These are phyloP conservation scores for bread wheat (Triticum aestivum) DNA, from an alignment of 176 grass and related monocot species.

Conservation along the genomic window DNA sequence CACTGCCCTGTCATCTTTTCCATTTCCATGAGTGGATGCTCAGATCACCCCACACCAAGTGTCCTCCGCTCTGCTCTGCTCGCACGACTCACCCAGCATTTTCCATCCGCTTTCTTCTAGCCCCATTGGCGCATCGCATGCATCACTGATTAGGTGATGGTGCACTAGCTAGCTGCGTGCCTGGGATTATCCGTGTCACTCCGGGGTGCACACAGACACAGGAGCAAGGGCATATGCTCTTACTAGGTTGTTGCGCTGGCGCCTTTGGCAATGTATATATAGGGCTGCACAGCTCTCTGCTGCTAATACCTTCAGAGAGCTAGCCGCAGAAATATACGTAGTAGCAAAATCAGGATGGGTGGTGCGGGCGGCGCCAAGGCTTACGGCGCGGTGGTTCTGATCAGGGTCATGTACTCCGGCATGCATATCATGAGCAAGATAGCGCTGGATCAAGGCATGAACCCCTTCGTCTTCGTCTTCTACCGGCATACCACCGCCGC, in stretches of 20 bases:
- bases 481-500: slow-evolving; percentile 64
- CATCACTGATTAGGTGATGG: slow-evolving; percentile 30
- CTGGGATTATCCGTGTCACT: slow-evolving; percentile 35
- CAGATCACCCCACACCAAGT: slow-evolving; percentile 39
- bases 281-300: background rate
- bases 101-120: slow-evolving; percentile 22
- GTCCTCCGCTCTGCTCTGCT: background rate
- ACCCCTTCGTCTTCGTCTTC: slow-evolving; percentile 65
- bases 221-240: slow-evolving; percentile 39
- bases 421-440: slow-evolving; percentile 62
- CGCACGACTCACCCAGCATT: slow-evolving; percentile 23
- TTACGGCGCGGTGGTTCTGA: slow-evolving; percentile 37
- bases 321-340: background rate
- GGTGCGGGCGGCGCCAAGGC: slow-evolving; percentile 33
- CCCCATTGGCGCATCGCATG: slow-evolving; percentile 31
- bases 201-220: slow-evolving; percentile 27
- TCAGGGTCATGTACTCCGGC: slow-evolving; percentile 68
- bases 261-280: slow-evolving; percentile 45
- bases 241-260: slow-evolving; percentile 29
- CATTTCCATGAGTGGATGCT: slow-evolving; percentile 42
- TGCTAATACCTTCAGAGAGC: background rate
- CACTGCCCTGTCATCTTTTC: slow-evolving; percentile 11
- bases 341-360: background rate
- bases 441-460: slow-evolving; percentile 64
- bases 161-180: slow-evolving; percentile 3